Base-by-base conservation (phyloP, 2,329 filamentous ascomycete species). In the Xylariales sp. region DNA sequence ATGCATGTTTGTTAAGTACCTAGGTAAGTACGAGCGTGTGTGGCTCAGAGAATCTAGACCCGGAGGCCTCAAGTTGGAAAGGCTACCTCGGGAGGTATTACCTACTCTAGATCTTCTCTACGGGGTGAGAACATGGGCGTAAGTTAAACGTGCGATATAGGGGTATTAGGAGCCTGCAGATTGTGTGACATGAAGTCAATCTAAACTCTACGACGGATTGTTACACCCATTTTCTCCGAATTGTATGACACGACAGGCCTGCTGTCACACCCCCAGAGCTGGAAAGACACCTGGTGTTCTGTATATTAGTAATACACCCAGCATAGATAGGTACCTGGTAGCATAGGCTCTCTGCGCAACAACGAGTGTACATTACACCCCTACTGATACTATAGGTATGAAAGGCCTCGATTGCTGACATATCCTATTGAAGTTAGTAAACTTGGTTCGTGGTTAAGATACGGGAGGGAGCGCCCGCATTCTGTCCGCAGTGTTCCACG, bases 401-500 rank as follows among this genome's bases (percentile, higher is more conserved):
- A 43, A 50, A 8, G 23, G 34, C 3, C 1, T 4, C 10, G 5
- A 34, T 43, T 36, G 8, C 16, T 45, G 32, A 14, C 8, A 50
- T 34, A 2, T 23, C 9, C 32, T 14, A 16, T 45, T 7, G 12
- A 41, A 41, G 36, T 12, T 39, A 8, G 39, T 34, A 28, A 23
- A 34, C 30, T 8, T 50, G 14, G 30, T 28, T 28, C 28, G 55
- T 50, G 16, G n/a, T n/a, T 41, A 16, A 34, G 8, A 23, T 57
- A 8, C 16, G 12, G 2, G 48, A 55, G 41, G 36, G 32, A 64
- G 45, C 45, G 30, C 43, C 58, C 45, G 43, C 41, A 48, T 36
- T 32, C 23, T 23, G 23, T 23, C 23, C 23, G 39, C 41, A 34
- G 23, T 50, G 32, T 10, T 57, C 34, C 64, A 43, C 43, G 23